A percentile compares a stretch with the other conserved stretches of the same genome.
Evolutionary conservation across 768 basidiomycete genomes (phyloP).

Genomic region (Arthromyces matolae): DNA sequence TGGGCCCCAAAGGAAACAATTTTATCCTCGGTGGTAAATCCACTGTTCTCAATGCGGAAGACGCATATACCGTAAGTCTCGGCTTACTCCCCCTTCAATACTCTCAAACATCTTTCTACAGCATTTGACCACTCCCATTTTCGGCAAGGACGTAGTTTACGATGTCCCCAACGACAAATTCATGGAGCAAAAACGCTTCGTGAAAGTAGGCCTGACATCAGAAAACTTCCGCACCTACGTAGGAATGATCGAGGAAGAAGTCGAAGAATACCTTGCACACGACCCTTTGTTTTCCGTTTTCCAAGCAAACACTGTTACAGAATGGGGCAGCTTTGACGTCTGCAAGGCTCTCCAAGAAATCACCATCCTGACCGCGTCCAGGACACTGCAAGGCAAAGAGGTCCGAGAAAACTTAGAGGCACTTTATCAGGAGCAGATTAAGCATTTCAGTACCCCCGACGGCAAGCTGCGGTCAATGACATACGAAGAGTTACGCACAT

Average conservation of each 20-base stretch:
- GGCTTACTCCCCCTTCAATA: background rate
- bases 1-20: slow-evolving; percentile 91
- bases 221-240: slow-evolving; percentile 88
- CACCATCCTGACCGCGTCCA: slow-evolving; percentile 90
- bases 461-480: slow-evolving; percentile 77
- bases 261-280: slow-evolving; percentile 63
- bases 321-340: slow-evolving; percentile 78
- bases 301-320: slow-evolving; percentile 62
- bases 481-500: slow-evolving; percentile 79
- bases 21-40: slow-evolving; percentile 93
- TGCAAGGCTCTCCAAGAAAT: slow-evolving; percentile 78
- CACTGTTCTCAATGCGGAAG: slow-evolving; percentile 89
- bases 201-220: slow-evolving; percentile 91
- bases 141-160: slow-evolving; percentile 97
- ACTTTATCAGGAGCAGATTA: slow-evolving; percentile 87
- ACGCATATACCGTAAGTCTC: slow-evolving; percentile 80
- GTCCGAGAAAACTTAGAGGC: slow-evolving; percentile 77
- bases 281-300: slow-evolving; percentile 61
- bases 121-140: slow-evolving; percentile 92
- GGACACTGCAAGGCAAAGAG: slow-evolving; percentile 92
- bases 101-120: slow-evolving; percentile 28
- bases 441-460: slow-evolving; percentile 73
- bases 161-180: slow-evolving; percentile 94
- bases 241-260: slow-evolving; percentile 75
- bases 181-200: slow-evolving; percentile 99